phyloP scores from a whole-genome alignment of 208 protist genomes.

The Trypanosoma congolense region DNA sequence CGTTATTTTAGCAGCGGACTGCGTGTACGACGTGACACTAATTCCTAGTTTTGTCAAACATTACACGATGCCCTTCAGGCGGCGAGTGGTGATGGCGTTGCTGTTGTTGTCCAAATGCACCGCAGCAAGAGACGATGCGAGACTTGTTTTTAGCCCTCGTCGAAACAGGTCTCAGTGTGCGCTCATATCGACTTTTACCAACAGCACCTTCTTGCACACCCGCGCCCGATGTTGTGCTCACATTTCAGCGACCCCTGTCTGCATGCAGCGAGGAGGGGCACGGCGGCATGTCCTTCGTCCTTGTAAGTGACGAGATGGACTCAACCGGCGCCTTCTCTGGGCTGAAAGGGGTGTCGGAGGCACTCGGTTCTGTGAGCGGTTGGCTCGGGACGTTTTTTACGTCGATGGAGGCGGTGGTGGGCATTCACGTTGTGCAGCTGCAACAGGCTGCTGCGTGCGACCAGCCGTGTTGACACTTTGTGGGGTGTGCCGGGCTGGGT shows the following conservation, averaged over 20 bases:
- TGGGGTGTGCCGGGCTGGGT: no score
- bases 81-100: slow-evolving; percentile 18
- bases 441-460: no score
- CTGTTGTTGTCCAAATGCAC: slow-evolving; percentile 79
- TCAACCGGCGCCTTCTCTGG: background rate
- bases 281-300: background rate
- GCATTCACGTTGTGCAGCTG: slow-evolving; percentile 49
- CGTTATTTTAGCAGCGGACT: slow-evolving; percentile 71
- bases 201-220: background rate
- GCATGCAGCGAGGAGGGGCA: background rate
- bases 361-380: slow-evolving; percentile 1
- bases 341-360: background rate
- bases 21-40: slow-evolving; percentile 68
- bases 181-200: slow-evolving; percentile 10
- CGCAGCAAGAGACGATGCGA: slow-evolving; percentile 73
- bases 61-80: slow-evolving; percentile 25
- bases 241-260: background rate
- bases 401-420: slow-evolving; percentile 59
- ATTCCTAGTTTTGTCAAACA: slow-evolving; percentile 54
- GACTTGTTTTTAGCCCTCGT: slow-evolving; percentile 56
- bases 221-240: background rate
- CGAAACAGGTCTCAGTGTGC: slow-evolving; percentile 3
- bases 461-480: no score
- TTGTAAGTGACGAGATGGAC: slow-evolving; percentile 3
- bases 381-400: slow-evolving; percentile 66